Evolutionary conservation across 2,329 filamentous ascomycete genomes (phyloP).

Genomic region (Colletotrichum paranaense): DNA sequence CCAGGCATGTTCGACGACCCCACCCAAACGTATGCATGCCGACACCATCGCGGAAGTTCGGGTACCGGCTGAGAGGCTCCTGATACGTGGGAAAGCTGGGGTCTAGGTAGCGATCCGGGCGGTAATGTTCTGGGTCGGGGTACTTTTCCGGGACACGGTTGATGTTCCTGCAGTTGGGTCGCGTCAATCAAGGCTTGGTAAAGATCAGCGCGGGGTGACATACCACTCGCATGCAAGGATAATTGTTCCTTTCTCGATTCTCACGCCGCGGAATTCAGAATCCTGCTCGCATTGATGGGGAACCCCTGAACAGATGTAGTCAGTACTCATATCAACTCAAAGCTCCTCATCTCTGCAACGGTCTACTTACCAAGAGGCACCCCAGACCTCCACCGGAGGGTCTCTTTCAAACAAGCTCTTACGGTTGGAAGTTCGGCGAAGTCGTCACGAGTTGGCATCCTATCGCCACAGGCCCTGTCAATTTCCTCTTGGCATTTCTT

Average conservation of each 20-base stretch:
- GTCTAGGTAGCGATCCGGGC: slow-evolving; percentile 72
- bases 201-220: slow-evolving; percentile 25
- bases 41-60: slow-evolving; percentile 68
- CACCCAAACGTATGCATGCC: slow-evolving; percentile 74
- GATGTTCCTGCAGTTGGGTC: slow-evolving; percentile 55
- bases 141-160: slow-evolving; percentile 69
- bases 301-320: slow-evolving; percentile 47
- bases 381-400: slow-evolving; percentile 67
- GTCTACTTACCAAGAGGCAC: slow-evolving; percentile 59
- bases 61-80: slow-evolving; percentile 71
- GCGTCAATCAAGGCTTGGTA: background rate
- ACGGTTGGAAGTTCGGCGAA: slow-evolving; percentile 62
- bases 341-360: background rate
- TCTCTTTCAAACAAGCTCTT: slow-evolving; percentile 68
- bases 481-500: slow-evolving; percentile 66
- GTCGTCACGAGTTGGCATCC: slow-evolving; percentile 63
- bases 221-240: slow-evolving; percentile 63
- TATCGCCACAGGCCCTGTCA: slow-evolving; percentile 64
- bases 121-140: slow-evolving; percentile 71
- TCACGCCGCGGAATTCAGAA: slow-evolving; percentile 58
- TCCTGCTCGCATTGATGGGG: slow-evolving; percentile 61
- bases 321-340: background rate
- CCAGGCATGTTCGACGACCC: slow-evolving; percentile 72
- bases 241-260: slow-evolving; percentile 60
- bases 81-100: slow-evolving; percentile 73